Evolutionary conservation across 1,139 yeast species (phyloP).

Genomic region (Saccharomyces hybrid): DNA sequence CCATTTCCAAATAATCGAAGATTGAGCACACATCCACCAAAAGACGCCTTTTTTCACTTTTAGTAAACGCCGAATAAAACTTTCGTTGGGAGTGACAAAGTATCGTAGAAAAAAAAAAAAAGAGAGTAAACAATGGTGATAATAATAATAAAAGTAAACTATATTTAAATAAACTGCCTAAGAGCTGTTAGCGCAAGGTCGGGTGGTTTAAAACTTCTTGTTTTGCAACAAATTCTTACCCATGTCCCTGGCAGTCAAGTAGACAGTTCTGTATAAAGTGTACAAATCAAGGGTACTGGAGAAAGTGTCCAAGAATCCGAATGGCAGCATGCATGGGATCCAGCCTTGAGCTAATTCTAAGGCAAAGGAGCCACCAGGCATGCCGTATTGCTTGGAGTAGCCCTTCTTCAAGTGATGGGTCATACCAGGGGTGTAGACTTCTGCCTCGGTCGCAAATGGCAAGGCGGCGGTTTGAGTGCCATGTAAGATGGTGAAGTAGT

Average conservation of each 20-base stretch:
- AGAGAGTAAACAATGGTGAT: background rate
- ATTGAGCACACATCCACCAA: background rate
- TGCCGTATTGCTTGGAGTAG: slow-evolving; percentile 68
- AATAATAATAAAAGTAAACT: background rate
- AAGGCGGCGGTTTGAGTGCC: slow-evolving; percentile 73
- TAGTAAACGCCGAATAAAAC: background rate
- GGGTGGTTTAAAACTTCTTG: slow-evolving; percentile 43
- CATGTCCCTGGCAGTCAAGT: slow-evolving; percentile 76
- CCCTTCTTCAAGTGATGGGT: slow-evolving; percentile 75
- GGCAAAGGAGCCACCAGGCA: slow-evolving; percentile 80
- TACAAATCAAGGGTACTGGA: slow-evolving; percentile 76
- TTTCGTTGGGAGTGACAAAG: background rate
- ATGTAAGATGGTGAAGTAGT: slow-evolving; percentile 80
- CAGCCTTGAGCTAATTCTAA: slow-evolving; percentile 97
- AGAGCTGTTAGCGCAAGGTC: background rate
- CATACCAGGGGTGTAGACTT: slow-evolving; percentile 71
- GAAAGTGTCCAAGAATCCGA: slow-evolving; percentile 77
- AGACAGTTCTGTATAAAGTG: slow-evolving; percentile 61
- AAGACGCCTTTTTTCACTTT: background rate
- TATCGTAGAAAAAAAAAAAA: background rate
- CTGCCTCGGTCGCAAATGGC: slow-evolving; percentile 54
- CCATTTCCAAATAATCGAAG: background rate
- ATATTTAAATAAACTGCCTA: background rate
- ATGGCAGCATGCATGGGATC: slow-evolving; percentile 97
- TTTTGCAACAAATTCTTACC: slow-evolving; percentile 46